phyloP scores from a whole-genome alignment of 73 alveolate species.

The Paramecium pentaurelia region DNA sequence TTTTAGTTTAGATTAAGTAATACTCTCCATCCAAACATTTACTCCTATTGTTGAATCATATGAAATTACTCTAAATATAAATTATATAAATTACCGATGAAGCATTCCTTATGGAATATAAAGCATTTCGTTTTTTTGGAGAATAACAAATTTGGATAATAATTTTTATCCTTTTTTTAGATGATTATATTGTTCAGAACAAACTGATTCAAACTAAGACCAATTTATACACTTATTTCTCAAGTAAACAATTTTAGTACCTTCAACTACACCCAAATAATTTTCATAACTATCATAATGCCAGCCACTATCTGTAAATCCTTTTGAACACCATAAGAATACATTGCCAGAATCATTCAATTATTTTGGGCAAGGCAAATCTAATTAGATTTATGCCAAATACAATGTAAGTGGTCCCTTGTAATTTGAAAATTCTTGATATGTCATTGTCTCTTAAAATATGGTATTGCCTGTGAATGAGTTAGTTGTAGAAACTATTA shows the following conservation, averaged over 20 bases:
- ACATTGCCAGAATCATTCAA: background rate
- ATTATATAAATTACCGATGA: background rate
- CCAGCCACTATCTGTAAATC: conserved; percentile 52
- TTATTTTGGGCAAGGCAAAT: background rate
- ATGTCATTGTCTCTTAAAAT: background rate
- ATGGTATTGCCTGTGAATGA: conserved; percentile 1
- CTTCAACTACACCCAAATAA: conserved; percentile 20
- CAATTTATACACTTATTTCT: background rate
- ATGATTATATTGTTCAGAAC: conserved; percentile 26
- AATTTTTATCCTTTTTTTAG: background rate
- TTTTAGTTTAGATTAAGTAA: background rate
- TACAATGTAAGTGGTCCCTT: conserved; percentile 25
- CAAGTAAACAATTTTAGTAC: conserved; percentile 6
- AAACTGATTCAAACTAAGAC: background rate
- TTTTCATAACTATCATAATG: conserved; percentile 48
- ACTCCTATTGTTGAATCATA: conserved; percentile 18
- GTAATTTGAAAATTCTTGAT: background rate
- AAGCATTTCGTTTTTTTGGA: background rate
- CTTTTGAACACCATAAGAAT: conserved; percentile 31
- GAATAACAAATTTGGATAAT: background rate
- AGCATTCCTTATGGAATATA: conserved; percentile 37
- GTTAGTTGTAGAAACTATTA: background rate
- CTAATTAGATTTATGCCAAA: conserved; percentile 14
- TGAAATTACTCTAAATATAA: background rate
- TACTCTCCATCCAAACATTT: conserved; percentile 22